These are phyloP conservation scores for Cotoneaster glaucophyllus DNA, from an alignment of 306 rosid genomes.

Conservation along the genomic window DNA sequence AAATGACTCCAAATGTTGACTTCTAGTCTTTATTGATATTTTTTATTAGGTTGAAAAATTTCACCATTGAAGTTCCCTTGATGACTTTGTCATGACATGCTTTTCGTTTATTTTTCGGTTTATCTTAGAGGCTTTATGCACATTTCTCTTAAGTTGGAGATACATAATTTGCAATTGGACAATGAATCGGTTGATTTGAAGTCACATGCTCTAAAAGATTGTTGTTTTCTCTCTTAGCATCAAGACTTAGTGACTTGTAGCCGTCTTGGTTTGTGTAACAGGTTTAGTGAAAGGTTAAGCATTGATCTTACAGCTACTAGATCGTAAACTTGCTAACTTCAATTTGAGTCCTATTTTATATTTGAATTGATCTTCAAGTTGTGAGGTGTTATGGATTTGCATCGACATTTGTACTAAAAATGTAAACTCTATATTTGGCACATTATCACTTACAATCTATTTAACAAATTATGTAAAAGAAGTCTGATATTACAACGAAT, in stretches of 20 bases:
- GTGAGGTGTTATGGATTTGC: background rate
- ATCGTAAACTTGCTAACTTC: background rate
- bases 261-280: background rate
- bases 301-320: background rate
- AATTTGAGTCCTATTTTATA: background rate
- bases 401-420: too few relatives aligned
- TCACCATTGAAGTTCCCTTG: background rate
- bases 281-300: background rate
- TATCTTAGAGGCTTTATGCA: background rate
- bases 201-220: background rate
- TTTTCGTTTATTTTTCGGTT: background rate
- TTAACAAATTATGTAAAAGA: too few relatives aligned
- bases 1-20: background rate
- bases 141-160: background rate
- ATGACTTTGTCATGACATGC: background rate
- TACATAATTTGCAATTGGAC: background rate
- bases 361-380: background rate
- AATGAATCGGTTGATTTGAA: background rate
- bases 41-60: background rate
- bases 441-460: too few relatives aligned
- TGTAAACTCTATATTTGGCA: too few relatives aligned
- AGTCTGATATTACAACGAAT: too few relatives aligned
- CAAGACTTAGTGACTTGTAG: background rate
- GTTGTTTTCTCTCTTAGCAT: background rate
- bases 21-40: background rate